Base-by-base conservation (phyloP, 2,329 filamentous ascomycete species). In the Aspergillus quadricinctus region DNA sequence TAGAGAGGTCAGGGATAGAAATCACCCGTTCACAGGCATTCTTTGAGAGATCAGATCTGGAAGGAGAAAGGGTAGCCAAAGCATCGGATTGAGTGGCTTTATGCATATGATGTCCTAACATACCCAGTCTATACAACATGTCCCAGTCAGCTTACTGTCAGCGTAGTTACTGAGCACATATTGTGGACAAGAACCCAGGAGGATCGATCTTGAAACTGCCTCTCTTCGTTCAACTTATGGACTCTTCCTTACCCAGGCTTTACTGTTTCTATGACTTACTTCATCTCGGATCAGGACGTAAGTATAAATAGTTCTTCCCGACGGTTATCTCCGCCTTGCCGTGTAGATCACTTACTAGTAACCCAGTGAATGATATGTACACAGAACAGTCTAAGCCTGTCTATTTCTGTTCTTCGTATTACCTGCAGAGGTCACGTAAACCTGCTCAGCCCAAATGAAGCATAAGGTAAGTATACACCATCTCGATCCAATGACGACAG, bases 1-100 rank as follows among this genome's bases (percentile, higher is more conserved):
- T 80, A 8, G 74, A 76, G 53, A 68, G 74, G 46, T 76, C 78
- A 9, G 78, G 77, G 9, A 74, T 81, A n/a, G 76, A 80, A 59
- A 74, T 81, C 49, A 80, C 77, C 41, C 70, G 79, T 45, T 74
- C 75, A 9, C 72, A 72, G 55, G 69, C 69, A 8, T 80, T 78
- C 65, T 80, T 80, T 57, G 66, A 69, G 52, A 60, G 53, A 35
- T 29, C 25, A 31, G 51, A 56, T 19, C 35, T 53, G 40, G 50
- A 54, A 27, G 55, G 56, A 57, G 57, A 53, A 49, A 53, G 53
- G 53, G 55, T 52, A 55, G 48, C n/a, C 46, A 56, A 46, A 23
- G 21, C 19, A 9, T 11, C 4, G 8, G 4, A 17, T 9, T 10
- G 8, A 19, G 25, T 40, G 17, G 17, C 21, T 25, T 29, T 45